Evolutionary conservation across 176 grass and related monocot species (phyloP), one percentile per base, ranked within the genome.

Genomic region (Cenchrus purpureus): DNA sequence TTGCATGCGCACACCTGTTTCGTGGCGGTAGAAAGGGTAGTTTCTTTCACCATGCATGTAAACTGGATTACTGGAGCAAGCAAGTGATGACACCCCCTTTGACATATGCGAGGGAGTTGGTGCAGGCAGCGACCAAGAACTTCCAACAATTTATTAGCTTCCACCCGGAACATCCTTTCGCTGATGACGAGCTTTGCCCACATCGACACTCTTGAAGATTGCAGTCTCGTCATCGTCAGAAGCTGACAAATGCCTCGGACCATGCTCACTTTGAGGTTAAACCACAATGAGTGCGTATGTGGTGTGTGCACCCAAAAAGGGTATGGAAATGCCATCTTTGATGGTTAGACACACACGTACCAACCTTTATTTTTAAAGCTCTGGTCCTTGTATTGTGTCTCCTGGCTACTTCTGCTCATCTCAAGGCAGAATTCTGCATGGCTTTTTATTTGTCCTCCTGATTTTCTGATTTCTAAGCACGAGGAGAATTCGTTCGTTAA

Each of bases 111-210:
- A 4, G 61, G 77, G 78, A 86, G 85, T 93, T 87, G 91, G 67
- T 93, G 78, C 67, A 86, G 88, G 79, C 86, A 88, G 87, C 83
- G 85, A 90, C 88, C 88, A 71, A 91, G 71, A 86, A 91, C 84
- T 73, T 71, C 56, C n/a, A 82, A 65, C 71, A 29, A 55, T 78
- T 58, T 75, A 83, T 72, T 82, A 60, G 50, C 84, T 69, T 81
- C 75, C 77, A 76, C 72, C 71, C 20, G 52, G 46, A 75, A 57
- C 81, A 83, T 65, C 66, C 75, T 90, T 83, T 81, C 67, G 43
- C 50, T 34, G 62, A 78, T 86, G 88, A 91, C 79, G 86, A 68
- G 74, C 83, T 80, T 93, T 88, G 66, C 60, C 83, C 86, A 22
- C 49, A 58, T 72, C 66, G 1, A 84, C 86, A 88, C 86, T 65